Base-by-base conservation (phyloP, 495 filamentous ascomycete genomes). In the Parathielavia hyrcaniae region DNA sequence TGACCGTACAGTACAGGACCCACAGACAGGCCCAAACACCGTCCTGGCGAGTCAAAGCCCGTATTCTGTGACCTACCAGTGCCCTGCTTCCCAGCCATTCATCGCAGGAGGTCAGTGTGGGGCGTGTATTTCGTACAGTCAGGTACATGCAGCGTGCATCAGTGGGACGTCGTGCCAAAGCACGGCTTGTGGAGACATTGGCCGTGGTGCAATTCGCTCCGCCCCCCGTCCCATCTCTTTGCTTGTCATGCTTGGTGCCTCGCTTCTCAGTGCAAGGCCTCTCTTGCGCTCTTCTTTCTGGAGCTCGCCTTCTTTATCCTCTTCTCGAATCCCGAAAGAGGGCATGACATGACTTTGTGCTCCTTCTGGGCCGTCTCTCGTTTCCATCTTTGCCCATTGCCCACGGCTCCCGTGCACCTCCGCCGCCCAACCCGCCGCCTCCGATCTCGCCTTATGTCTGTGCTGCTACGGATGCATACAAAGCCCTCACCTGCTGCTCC, bases 1-100 rank as follows among this genome's bases (percentile, higher is more conserved):
- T 64, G 47, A 23, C 44, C 35, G 65, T 67, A 64, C 62, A 53
- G 61, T 57, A 44, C 35, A 12, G 43, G 54, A 51, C 50, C 56
- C 59, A 59, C 47, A 47, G 41, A 10, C 26, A 10, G n/a, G 19
- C 20, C 59, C 45, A 45, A n/a, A 54, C 49, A 36, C 43, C 39
- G 20, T 59, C 50, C 50, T 41, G 54, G n/a, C 57, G 22, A 62
- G 38, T 63, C 60, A 62, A 53, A 45, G 43, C 19, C 19, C 35
- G 4, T 11, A n/a, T n/a, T n/a, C n/a, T n/a, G n/a, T n/a, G n/a
- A n/a, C n/a, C n/a, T n/a, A n/a, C n/a, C n/a, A n/a, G 49, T 26
- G 35, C 35, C 43, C 47, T 47, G 55, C 38, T 56, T 52, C 51
- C n/a, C n/a, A n/a, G n/a, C n/a, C 43, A n/a, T 44, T 45, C 38